These are phyloP conservation scores for Laburnicola sp. DNA, from an alignment of 2,329 filamentous ascomycete species.

Conservation along the genomic window DNA sequence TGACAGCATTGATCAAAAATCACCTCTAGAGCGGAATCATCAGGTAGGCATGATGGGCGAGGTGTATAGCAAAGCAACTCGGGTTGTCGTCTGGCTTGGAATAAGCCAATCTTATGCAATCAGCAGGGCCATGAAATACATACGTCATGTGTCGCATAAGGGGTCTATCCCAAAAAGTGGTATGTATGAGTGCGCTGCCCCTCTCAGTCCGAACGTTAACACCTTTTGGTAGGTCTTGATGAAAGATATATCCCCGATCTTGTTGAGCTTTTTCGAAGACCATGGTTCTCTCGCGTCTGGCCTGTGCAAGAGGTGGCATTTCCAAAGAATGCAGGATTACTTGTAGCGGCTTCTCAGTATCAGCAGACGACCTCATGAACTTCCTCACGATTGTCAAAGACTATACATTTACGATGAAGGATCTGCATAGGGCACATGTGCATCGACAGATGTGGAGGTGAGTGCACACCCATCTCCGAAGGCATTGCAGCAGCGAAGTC, in stretches of 20 bases:
- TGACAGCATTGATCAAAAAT: conserved; percentile 3
- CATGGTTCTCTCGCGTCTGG: conserved; percentile 6
- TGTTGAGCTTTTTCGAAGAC: background rate
- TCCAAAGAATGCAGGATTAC: background rate
- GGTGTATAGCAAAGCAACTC: background rate
- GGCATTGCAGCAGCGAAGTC: too few relatives aligned
- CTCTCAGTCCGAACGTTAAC: background rate
- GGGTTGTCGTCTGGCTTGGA: conserved; percentile 10
- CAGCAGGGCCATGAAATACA: background rate
- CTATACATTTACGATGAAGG: background rate
- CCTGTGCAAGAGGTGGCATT: conserved; percentile 9
- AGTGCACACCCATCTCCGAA: background rate
- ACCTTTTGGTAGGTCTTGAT: background rate
- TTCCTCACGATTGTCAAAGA: background rate
- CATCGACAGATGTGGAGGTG: conserved; percentile 7
- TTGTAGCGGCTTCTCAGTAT: background rate
- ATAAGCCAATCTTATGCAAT: background rate
- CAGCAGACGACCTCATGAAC: conserved; percentile 3
- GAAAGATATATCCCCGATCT: background rate
- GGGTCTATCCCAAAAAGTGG: background rate
- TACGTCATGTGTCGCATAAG: background rate
- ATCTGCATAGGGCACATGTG: background rate
- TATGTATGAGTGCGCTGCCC: background rate
- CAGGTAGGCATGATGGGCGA: conserved; percentile 6
- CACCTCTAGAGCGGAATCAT: conserved; percentile 4